Evolutionary conservation across 352 stramenopile species (phyloP).

Genomic region (Globisporangium emineosum): DNA sequence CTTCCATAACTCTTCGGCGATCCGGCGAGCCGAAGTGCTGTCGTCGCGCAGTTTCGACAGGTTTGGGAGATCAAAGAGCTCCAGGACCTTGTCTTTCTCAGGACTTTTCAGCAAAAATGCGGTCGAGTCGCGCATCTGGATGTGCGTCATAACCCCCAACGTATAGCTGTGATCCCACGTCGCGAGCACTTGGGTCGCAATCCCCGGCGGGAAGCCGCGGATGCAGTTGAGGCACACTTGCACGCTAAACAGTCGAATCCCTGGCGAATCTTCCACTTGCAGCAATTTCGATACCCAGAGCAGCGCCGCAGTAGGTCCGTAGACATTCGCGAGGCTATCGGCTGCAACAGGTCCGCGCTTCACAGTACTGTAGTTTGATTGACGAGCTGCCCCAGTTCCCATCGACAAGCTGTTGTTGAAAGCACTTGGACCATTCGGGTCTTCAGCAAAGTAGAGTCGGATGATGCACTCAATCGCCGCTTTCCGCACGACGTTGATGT

Average conservation of each 20-base stretch:
- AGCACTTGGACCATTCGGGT: constrained; percentile 30
- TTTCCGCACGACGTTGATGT: constrained; percentile 74
- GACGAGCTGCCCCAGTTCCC: neutral
- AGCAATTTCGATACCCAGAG: constrained; percentile 67
- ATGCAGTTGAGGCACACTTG: constrained; percentile 84
- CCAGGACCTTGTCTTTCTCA: constrained; percentile 69
- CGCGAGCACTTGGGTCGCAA: constrained; percentile 71
- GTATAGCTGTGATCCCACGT: constrained; percentile 85
- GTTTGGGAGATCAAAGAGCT: constrained; percentile 55
- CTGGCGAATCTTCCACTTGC: constrained; percentile 60
- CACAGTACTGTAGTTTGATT: constrained; percentile 1
- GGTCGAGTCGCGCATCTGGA: constrained; percentile 76
- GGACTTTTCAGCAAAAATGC: constrained; percentile 75
- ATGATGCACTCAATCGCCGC: constrained; percentile 84
- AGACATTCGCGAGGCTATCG: constrained; percentile 49
- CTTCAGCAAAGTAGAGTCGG: constrained; percentile 80
- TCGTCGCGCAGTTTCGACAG: constrained; percentile 71
- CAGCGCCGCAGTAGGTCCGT: constrained; percentile 61
- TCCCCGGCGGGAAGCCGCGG: constrained; percentile 64
- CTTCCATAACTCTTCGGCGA: constrained; percentile 69
- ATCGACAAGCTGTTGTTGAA: constrained; percentile 15
- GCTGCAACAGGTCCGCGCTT: constrained; percentile 17
- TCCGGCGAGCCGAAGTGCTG: constrained; percentile 60
- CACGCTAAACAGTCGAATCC: constrained; percentile 69
- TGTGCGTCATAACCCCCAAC: constrained; percentile 61